Conservation (phyloP, 305 asterid species). For the Nicotiana rustica region DNA sequence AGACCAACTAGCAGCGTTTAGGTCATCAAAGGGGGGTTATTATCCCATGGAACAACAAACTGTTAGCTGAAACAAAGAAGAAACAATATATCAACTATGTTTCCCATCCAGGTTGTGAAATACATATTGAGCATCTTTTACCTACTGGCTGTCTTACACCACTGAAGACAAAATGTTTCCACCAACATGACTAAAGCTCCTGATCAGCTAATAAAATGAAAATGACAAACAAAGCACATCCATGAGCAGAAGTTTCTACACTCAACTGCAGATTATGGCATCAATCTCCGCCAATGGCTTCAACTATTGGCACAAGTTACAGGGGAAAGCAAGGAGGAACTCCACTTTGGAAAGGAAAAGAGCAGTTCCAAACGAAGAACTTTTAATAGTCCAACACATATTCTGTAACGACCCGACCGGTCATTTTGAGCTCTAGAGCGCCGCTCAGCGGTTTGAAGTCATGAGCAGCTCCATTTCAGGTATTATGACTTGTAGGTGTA, state of each 20-base stretch:
- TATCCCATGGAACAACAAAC: constrained; percentile 6
- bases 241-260: constrained; percentile 4
- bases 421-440: too few relatives aligned
- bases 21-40: neutral
- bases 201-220: neutral
- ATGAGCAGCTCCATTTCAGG: too few relatives aligned
- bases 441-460: too few relatives aligned
- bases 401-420: too few relatives aligned
- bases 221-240: constrained; percentile 20
- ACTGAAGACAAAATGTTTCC: neutral
- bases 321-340: too few relatives aligned
- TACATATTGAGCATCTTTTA: neutral
- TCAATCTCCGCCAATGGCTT: neutral
- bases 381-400: too few relatives aligned
- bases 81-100: neutral
- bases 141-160: neutral
- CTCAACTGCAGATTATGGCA: neutral
- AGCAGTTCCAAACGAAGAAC: too few relatives aligned
- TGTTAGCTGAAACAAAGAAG: constrained; percentile 25
- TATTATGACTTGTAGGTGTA: too few relatives aligned
- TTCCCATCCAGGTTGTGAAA: neutral
- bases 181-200: neutral
- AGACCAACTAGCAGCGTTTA: constrained; percentile 3
- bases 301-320: neutral
- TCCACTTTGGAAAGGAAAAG: too few relatives aligned